These are phyloP conservation scores for Flaveria ramosissima DNA, from an alignment of 129 eudicot species.

Conservation along the genomic window DNA sequence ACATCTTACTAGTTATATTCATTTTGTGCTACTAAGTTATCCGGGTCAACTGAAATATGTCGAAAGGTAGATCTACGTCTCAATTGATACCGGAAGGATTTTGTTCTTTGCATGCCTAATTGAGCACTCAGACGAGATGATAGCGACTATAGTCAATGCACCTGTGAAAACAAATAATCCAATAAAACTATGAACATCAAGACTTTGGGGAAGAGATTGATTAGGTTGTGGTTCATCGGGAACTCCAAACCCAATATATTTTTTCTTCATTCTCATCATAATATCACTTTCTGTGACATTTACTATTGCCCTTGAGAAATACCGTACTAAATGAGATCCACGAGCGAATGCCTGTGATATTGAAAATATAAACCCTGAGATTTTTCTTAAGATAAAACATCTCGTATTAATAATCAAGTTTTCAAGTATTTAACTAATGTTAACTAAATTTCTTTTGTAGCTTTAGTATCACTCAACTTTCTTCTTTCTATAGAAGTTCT, in stretches of 20 bases:
- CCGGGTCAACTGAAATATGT: too few relatives aligned
- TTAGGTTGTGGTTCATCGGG: not conserved
- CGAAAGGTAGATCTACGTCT: not conserved
- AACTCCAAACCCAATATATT: not conserved
- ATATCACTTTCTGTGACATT: not conserved
- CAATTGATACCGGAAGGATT: not conserved
- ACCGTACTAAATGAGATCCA: not conserved
- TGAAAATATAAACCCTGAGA: too few relatives aligned
- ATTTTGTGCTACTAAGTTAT: too few relatives aligned
- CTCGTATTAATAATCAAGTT: too few relatives aligned
- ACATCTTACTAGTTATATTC: too few relatives aligned
- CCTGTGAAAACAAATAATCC: not conserved
- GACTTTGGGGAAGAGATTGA: not conserved
- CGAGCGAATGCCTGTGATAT: not conserved
- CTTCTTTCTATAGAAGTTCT: too few relatives aligned
- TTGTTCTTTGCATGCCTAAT: not conserved
- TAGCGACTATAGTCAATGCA: not conserved
- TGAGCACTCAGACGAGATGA: not conserved
- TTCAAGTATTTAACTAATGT: too few relatives aligned
- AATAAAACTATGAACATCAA: not conserved
- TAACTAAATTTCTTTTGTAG: too few relatives aligned
- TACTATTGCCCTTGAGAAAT: not conserved
- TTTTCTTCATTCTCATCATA: not conserved
- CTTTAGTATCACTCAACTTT: too few relatives aligned
- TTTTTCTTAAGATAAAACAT: too few relatives aligned